Percentiles rank a stretch among this genome's conserved stretches.
Conservation (phyloP, 2,329 filamentous ascomycete species). For the Alternaria sp. region DNA sequence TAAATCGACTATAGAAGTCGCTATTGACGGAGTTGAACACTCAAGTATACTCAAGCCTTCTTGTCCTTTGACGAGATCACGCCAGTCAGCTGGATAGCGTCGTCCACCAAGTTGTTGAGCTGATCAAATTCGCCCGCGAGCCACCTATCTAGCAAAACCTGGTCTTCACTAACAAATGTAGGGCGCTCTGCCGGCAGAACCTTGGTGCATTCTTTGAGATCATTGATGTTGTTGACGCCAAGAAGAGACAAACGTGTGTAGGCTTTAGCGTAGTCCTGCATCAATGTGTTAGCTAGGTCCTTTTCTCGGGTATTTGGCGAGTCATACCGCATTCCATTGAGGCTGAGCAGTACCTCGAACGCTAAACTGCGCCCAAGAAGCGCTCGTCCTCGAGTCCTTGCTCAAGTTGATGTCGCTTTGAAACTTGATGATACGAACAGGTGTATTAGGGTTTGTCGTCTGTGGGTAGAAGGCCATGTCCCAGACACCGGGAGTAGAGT, state of each 20-base stretch:
- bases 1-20: background rate
- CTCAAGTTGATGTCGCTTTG: constrained; percentile 44
- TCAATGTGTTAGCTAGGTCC: background rate
- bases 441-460: constrained; percentile 30
- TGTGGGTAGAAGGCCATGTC: constrained; percentile 48
- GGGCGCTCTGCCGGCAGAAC: constrained; percentile 51
- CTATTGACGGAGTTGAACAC: background rate
- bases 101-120: constrained; percentile 42
- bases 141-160: constrained; percentile 39
- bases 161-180: constrained; percentile 35
- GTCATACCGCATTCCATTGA: constrained; percentile 45
- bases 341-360: constrained; percentile 30
- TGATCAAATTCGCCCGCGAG: constrained; percentile 42
- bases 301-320: background rate
- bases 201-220: constrained; percentile 62
- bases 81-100: constrained; percentile 43
- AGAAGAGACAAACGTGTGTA: constrained; percentile 63
- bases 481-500: constrained; percentile 47
- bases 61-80: constrained; percentile 17
- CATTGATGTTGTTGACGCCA: constrained; percentile 64
- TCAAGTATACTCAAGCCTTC: background rate
- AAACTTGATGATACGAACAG: constrained; percentile 46
- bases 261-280: constrained; percentile 58
- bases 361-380: constrained; percentile 43
- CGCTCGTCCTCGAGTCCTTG: constrained; percentile 41